Evolutionary conservation across 352 stramenopile species (phyloP), one percentile per base, ranked within the genome.

Genomic region (Globisporangium canariense): DNA sequence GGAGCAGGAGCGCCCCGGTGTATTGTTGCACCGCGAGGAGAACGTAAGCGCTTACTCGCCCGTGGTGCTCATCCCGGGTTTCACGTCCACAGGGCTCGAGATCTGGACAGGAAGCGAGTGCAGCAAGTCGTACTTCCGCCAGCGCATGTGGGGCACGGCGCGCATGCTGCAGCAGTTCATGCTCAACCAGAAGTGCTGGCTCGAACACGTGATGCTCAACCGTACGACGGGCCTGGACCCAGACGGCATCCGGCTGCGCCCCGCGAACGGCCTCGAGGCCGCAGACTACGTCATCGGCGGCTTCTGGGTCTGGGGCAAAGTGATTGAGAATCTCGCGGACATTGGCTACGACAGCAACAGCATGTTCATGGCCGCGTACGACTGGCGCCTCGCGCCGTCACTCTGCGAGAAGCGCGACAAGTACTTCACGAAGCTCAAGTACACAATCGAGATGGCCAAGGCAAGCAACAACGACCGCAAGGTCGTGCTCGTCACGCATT

Each of bases 291-390:
- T 99, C 53, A 96, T 98, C 58, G 88, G 83, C 8, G 93, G 85
- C 32, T 98, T 97, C 78, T 98, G 93, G 94, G 93, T 98, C 40
- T 98, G 92, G 92, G 81, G 79, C 22, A 97, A 98, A 62, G 73
- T 97, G 57, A 88, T 97, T 64, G 83, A 96, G 71, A 96, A 95
- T 66, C 66, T 97, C 53, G 89, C 89, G 8, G 87, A 94, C 67
- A 93, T 98, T 61, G 94, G 93, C 51, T 98, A 98, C 66, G 94
- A 97, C 80, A 88, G 78, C 66, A 94, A 88, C 60, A 92, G 74
- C 52, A 91, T 98, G 78, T 89, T 82, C 69, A 92, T 94, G 81
- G 80, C 81, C 10, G 78, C 84, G 54, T 96, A 95, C 72, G 88
- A 96, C 79, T 96, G 88, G 88, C 77, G 89, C 8, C 71, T 96